Evolutionary conservation across 1,284 basidiomycete species (phyloP), one percentile per base, ranked within the genome.

Genomic region (Cryptococcus floricola): DNA sequence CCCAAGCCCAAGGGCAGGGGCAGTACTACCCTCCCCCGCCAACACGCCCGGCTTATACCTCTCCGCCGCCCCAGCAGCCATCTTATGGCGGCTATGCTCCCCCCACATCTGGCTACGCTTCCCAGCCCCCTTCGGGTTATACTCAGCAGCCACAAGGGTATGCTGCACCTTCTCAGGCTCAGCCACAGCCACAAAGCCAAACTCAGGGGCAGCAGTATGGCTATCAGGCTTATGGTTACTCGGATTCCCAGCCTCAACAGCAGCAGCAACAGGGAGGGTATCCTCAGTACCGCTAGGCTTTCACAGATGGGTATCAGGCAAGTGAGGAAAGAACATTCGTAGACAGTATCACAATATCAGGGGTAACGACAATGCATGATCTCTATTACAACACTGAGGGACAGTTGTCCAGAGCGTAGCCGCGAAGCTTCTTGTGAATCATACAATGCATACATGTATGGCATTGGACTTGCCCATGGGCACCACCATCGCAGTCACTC

Each of bases 241-340:
- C 39, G 18, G 7, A 19, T 27, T 28, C 28, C 4, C 28, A 41
- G 27, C 52, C 48, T 42, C 52, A 50, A 37, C 45, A 34, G 27
- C 52, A 54, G 48, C 52, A 50, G 42, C 45, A 34, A n/a, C 55
- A 60, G 12, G 50, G 54, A 7, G 60, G 57, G 46, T 62, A 62
- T 50, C 18, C 18, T 23, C 57, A 57, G 41, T 62, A 59, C 34
- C 52, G 52, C 18, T 57, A 54, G 38, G 8, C 18, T n/a, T 2
- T 23, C n/a, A n/a, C 25, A 28, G 13, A 43, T 9, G 25, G 27
- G n/a, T 13, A 34, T 34, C 31, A 34, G 31, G 31, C 6, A 34
- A 34, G 31, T 34, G 31, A 6, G 10, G 31, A 34, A 34, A 10
- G 5, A 34, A 10, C 6, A 34, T 34, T 23, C 3, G 23, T 23